Conservation (phyloP, 441 rosid genomes). For the Sinapis alba region DNA sequence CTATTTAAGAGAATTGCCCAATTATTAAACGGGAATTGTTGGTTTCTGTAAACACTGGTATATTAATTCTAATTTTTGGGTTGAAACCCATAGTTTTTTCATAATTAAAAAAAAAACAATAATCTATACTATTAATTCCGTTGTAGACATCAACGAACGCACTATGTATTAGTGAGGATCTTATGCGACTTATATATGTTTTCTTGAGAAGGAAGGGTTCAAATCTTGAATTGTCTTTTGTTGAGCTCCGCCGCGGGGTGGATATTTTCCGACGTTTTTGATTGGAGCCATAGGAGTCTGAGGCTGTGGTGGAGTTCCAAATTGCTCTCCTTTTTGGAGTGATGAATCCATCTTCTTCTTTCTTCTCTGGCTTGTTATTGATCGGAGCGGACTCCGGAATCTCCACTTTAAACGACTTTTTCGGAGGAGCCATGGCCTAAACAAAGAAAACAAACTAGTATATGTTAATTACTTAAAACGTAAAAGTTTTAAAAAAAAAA, state of each 20-base stretch:
- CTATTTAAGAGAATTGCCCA: too few relatives aligned
- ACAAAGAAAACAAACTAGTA: background rate
- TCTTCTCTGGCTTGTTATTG: background rate
- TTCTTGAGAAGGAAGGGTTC: background rate
- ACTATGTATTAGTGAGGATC: background rate
- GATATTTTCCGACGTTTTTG: background rate
- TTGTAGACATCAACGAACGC: background rate
- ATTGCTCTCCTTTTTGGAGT: slow-evolving; percentile 21
- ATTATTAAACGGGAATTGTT: background rate
- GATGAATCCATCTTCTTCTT: slow-evolving; percentile 20
- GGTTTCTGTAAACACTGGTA: too few relatives aligned
- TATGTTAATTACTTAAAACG: background rate
- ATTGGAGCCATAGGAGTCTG: slow-evolving; percentile 10
- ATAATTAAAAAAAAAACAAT: background rate
- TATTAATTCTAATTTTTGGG: background rate
- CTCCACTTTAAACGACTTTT: slow-evolving; percentile 21
- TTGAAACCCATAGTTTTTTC: background rate
- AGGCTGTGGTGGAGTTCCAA: slow-evolving; percentile 22
- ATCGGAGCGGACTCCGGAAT: slow-evolving; percentile 24
- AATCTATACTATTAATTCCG: background rate
- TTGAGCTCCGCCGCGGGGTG: background rate
- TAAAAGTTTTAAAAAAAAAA: background rate
- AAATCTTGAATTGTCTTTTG: background rate
- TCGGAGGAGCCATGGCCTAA: slow-evolving; percentile 20
- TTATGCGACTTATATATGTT: background rate